These are phyloP conservation scores for Rhizopus microsporus DNA, from an alignment of 371 early-diverging fungal species.

Conservation along the genomic window DNA sequence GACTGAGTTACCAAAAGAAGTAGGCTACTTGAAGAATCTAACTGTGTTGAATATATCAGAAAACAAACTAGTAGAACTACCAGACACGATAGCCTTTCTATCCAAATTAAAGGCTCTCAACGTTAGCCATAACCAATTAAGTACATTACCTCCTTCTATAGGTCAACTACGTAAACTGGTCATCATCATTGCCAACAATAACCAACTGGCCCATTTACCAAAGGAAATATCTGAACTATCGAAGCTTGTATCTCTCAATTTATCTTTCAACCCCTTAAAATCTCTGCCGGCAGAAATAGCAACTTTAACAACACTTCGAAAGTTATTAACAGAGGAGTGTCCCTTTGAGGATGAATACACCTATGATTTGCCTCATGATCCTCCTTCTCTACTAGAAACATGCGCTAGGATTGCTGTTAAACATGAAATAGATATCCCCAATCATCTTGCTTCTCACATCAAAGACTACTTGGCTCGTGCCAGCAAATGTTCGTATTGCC, in stretches of 20 bases:
- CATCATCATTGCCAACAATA: conserved; percentile 57
- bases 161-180: conserved; percentile 57
- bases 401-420: conserved; percentile 74
- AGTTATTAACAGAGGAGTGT: conserved; percentile 52
- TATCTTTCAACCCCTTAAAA: conserved; percentile 62
- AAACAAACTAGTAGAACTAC: conserved; percentile 30
- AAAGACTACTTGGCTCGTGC: conserved; percentile 65
- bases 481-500: conserved; percentile 76
- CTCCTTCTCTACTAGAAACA: conserved; percentile 67
- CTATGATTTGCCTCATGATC: conserved; percentile 23
- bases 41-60: conserved; percentile 26
- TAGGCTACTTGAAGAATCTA: conserved; percentile 28
- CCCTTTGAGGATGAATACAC: conserved; percentile 38
- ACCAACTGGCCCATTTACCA: conserved; percentile 53
- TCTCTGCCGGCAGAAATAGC: conserved; percentile 34
- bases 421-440: conserved; percentile 56
- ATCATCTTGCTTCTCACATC: conserved; percentile 52
- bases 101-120: conserved; percentile 29
- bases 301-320: conserved; percentile 51
- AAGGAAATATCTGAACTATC: conserved; percentile 41
- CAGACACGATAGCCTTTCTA: conserved; percentile 28
- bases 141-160: conserved; percentile 62
- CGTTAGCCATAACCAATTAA: conserved; percentile 57
- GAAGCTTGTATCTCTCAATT: conserved; percentile 59
- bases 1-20: conserved; percentile 26